Evolutionary conservation across 495 filamentous ascomycete genomes (phyloP).

Genomic region (Aspergillus cavernicola): DNA sequence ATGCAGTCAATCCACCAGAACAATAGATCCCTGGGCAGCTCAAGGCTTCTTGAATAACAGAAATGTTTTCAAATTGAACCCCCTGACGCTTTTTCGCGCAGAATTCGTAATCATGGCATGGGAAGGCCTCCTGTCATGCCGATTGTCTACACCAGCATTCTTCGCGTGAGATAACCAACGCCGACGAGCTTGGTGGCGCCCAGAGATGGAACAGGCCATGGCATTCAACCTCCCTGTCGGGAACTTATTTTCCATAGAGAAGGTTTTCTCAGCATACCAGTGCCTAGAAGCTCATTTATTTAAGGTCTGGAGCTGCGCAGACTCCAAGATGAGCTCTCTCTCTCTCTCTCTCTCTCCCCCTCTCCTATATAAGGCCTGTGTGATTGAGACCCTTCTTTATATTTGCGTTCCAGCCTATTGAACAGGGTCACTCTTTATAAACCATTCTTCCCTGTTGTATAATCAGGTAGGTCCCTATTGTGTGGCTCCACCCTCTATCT

Average conservation of each 20-base stretch:
- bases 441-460: background rate
- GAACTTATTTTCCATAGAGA: background rate
- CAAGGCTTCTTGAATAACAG: background rate
- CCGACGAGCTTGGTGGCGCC: constrained; percentile 11
- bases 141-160: constrained; percentile 13
- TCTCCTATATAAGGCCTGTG: background rate
- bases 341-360: background rate
- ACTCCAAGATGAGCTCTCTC: background rate
- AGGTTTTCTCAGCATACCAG: constrained; percentile 4
- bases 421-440: constrained; percentile 1
- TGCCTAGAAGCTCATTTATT: background rate
- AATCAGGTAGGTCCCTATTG: background rate
- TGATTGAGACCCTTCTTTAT: background rate
- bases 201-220: constrained; percentile 4
- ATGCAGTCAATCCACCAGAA: background rate
- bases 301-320: constrained; percentile 6
- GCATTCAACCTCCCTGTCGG: background rate
- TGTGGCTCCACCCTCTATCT: background rate
- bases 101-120: background rate
- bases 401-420: background rate
- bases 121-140: background rate
- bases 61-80: background rate
- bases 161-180: constrained; percentile 21
- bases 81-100: background rate
- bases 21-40: background rate